Evolutionary conservation across 495 filamentous ascomycete species (phyloP).

Genomic region (Trichoderma erinaceum): DNA sequence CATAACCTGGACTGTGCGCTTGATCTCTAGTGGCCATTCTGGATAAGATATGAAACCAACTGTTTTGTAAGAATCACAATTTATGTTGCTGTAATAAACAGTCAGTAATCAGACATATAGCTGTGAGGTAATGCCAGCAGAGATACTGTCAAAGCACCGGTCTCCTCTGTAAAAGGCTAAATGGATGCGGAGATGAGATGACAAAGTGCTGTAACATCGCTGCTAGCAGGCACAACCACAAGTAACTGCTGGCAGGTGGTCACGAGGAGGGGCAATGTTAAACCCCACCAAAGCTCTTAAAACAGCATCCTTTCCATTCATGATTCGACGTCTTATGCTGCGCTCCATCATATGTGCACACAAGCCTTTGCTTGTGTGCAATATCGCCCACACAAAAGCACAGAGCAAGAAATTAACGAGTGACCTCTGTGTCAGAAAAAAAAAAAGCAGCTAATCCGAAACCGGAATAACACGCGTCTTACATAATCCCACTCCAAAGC

Average conservation of each 20-base stretch:
- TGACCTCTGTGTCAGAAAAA: not conserved
- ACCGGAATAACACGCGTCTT: not conserved
- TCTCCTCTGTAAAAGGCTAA: not conserved
- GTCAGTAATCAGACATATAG: too few relatives aligned
- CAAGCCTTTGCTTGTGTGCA: too few relatives aligned
- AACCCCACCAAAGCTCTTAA: not conserved
- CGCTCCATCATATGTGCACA: too few relatives aligned
- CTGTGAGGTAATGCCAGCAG: too few relatives aligned
- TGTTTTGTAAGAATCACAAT: too few relatives aligned
- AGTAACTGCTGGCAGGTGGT: not conserved
- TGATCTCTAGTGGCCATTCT: not conserved
- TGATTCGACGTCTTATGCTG: too few relatives aligned
- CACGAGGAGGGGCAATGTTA: not conserved
- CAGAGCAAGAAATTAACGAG: not conserved
- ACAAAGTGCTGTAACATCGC: not conserved
- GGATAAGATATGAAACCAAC: not conserved
- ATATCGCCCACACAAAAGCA: not conserved
- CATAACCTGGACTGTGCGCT: not conserved
- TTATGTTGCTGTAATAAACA: too few relatives aligned
- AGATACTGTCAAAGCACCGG: too few relatives aligned
- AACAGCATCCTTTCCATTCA: not conserved
- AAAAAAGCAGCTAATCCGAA: not conserved
- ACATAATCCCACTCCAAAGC: not conserved
- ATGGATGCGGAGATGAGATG: not conserved
- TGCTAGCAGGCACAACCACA: too few relatives aligned